Percentiles rank a stretch among this genome's conserved stretches.
phyloP scores from a whole-genome alignment of 2,329 filamentous ascomycete species.

The Myriosclerotinia duriaeana region DNA sequence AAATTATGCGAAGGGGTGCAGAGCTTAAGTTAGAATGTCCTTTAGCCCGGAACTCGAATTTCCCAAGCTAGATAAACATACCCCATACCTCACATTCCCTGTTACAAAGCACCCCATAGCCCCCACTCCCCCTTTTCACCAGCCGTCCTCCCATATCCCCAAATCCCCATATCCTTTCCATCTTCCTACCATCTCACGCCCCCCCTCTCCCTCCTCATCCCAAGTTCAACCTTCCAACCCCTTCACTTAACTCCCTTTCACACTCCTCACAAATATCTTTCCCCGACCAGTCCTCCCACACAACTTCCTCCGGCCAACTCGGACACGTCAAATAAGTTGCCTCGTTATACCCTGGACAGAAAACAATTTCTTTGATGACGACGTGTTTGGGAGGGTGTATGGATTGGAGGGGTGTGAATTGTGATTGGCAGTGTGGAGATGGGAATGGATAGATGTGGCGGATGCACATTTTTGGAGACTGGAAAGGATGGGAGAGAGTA shows the following conservation, averaged over 20 bases:
- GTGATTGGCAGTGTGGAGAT: neutral
- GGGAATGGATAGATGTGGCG: conserved; percentile 4
- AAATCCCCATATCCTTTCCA: neutral
- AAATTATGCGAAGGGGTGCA: too few species aligned
- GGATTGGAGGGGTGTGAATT: neutral
- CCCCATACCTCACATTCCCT: too few species aligned
- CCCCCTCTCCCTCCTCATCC: neutral
- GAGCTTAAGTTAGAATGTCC: too few species aligned
- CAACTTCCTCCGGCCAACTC: neutral
- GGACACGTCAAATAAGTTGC: neutral
- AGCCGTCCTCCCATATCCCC: too few species aligned
- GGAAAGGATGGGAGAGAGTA: neutral
- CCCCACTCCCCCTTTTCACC: too few species aligned
- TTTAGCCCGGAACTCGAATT: too few species aligned
- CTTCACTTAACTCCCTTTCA: neutral
- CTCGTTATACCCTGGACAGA: neutral
- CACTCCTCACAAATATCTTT: neutral
- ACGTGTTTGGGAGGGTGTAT: neutral
- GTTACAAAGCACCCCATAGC: too few species aligned
- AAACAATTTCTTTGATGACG: neutral
- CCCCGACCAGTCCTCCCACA: neutral
- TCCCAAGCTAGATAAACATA: too few species aligned
- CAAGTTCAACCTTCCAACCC: neutral
- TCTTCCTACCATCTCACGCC: neutral
- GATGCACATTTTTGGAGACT: conserved; percentile 1